Evolutionary conservation across 306 rosid genomes (phyloP).

Genomic region (Malus orientalis): DNA sequence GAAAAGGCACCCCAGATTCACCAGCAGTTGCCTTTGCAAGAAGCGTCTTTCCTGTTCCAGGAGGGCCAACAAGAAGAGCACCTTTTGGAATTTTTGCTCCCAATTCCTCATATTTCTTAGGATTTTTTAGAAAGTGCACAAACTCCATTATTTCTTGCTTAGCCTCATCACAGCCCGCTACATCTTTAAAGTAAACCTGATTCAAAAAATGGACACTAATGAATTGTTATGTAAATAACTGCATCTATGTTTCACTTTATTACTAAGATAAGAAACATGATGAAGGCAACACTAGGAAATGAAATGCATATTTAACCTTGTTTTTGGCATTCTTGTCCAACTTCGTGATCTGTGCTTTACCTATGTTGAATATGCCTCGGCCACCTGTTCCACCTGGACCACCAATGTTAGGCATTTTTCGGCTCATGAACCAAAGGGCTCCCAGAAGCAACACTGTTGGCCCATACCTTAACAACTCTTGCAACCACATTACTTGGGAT

Average conservation of each 20-base stretch:
- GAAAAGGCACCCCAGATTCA: constrained; percentile 95
- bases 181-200: constrained; percentile 80
- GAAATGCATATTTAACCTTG: constrained; percentile 41
- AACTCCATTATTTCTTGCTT: constrained; percentile 95
- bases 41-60: constrained; percentile 95
- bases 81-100: constrained; percentile 98
- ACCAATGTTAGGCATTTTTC: constrained; percentile 69
- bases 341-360: constrained; percentile 76
- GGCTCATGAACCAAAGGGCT: constrained; percentile 49
- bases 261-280: neutral
- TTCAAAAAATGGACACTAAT: neutral
- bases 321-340: constrained; percentile 86
- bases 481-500: constrained; percentile 65
- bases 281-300: constrained; percentile 2
- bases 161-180: constrained; percentile 98
- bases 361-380: constrained; percentile 83
- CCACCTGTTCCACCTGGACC: constrained; percentile 56
- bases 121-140: constrained; percentile 88
- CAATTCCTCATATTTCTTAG: constrained; percentile 83
- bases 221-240: neutral
- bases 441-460: constrained; percentile 68
- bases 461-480: constrained; percentile 58
- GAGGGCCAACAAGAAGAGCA: constrained; percentile 93
- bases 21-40: constrained; percentile 97
- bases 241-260: neutral